Evolutionary conservation across 768 basidiomycete genomes (phyloP).

Genomic region (Saitozyma podzolica): DNA sequence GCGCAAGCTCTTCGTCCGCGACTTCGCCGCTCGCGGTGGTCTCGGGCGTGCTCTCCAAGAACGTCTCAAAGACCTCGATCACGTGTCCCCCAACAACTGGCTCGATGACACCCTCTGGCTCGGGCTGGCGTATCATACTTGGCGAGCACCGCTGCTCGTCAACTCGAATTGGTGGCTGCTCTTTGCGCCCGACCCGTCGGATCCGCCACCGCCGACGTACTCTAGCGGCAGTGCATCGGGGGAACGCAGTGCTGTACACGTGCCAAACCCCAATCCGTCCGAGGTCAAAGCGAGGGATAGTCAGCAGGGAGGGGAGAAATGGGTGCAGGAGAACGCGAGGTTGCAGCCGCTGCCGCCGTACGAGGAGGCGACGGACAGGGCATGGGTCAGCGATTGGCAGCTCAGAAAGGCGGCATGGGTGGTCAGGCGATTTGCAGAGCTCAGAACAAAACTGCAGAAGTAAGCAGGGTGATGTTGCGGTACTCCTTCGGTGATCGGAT

Average conservation of each 20-base stretch:
- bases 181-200: slow-evolving; percentile 68
- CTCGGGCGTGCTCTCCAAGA: slow-evolving; percentile 71
- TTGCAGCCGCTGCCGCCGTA: slow-evolving; percentile 6
- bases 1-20: slow-evolving; percentile 64
- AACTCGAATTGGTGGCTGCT: slow-evolving; percentile 98
- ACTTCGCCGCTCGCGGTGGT: slow-evolving; percentile 64
- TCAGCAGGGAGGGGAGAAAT: slow-evolving; percentile 32
- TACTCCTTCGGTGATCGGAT: neutral
- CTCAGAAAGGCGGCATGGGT: slow-evolving; percentile 81
- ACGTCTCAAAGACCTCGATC: slow-evolving; percentile 75
- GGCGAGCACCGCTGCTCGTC: slow-evolving; percentile 77
- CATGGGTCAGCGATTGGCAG: slow-evolving; percentile 73
- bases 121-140: slow-evolving; percentile 81
- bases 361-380: slow-evolving; percentile 32
- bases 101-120: slow-evolving; percentile 91
- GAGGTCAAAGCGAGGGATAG: slow-evolving; percentile 10
- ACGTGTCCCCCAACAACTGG: slow-evolving; percentile 84
- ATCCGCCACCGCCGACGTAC: slow-evolving; percentile 57
- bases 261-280: slow-evolving; percentile 25
- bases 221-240: neutral
- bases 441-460: slow-evolving; percentile 60
- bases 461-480: slow-evolving; percentile 52
- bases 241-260: neutral
- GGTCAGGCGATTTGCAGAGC: slow-evolving; percentile 33
- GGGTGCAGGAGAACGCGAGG: slow-evolving; percentile 21